Evolutionary conservation across 2,329 filamentous ascomycete genomes (phyloP).

Genomic region (Paradendryphiella salina): DNA sequence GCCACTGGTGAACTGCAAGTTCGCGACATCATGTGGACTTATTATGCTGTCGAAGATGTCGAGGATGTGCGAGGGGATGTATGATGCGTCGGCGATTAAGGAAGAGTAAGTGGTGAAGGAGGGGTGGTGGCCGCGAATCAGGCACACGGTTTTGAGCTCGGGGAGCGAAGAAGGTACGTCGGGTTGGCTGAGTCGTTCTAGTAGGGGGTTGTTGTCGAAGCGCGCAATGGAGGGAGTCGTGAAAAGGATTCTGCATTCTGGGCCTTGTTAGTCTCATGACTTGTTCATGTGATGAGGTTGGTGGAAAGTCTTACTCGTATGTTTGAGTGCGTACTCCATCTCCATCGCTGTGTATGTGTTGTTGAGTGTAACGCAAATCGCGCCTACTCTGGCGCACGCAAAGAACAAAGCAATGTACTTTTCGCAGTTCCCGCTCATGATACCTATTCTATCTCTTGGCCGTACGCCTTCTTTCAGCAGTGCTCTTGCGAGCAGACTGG

Average conservation of each 20-base stretch:
- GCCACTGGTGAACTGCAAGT: constrained; percentile 47
- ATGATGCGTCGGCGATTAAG: constrained; percentile 50
- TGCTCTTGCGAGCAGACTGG: constrained; percentile 46
- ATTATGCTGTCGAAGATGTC: constrained; percentile 44
- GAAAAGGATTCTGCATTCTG: constrained; percentile 73
- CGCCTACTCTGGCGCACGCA: constrained; percentile 60
- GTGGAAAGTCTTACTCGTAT: constrained; percentile 60
- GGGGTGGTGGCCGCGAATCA: constrained; percentile 42
- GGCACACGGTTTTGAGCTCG: constrained; percentile 37
- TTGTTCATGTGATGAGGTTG: background rate
- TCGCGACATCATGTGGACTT: constrained; percentile 42
- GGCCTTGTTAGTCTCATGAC: constrained; percentile 1
- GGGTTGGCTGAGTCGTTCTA: constrained; percentile 46
- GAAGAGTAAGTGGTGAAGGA: constrained; percentile 64
- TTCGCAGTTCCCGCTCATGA: constrained; percentile 69
- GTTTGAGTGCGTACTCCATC: constrained; percentile 69
- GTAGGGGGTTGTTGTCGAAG: constrained; percentile 64
- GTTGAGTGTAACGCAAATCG: constrained; percentile 72
- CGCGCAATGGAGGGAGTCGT: constrained; percentile 70
- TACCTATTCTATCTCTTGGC: constrained; percentile 70
- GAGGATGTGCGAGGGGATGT: constrained; percentile 40
- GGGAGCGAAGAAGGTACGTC: constrained; percentile 27
- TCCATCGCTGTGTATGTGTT: constrained; percentile 79
- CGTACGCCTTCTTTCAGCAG: constrained; percentile 68
- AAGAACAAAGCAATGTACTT: constrained; percentile 70